phyloP scores from a whole-genome alignment of 1,284 basidiomycete genomes.

The Leccinum griseonigrum region DNA sequence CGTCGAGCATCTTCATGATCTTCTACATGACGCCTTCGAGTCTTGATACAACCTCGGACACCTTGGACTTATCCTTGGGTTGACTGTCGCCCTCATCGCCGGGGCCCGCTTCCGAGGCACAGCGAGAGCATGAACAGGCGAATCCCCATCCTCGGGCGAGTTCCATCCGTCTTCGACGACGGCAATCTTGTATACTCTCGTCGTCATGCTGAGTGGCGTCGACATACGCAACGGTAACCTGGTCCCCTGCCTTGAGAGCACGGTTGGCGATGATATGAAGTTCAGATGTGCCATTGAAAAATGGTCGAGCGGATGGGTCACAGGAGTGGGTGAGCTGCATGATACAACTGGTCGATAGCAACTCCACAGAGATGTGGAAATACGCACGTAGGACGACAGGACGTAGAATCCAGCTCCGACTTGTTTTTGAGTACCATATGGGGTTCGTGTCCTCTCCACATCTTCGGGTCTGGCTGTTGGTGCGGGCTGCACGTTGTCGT shows the following conservation, averaged over 20 bases:
- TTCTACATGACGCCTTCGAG: conserved; percentile 33
- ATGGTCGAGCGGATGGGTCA: conserved; percentile 57
- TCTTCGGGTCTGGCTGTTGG: conserved; percentile 58
- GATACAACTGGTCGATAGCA: neutral
- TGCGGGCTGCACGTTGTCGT: conserved; percentile 43
- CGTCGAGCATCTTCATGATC: neutral
- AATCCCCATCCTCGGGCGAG: conserved; percentile 80
- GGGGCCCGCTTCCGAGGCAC: conserved; percentile 49
- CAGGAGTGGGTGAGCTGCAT: conserved; percentile 66
- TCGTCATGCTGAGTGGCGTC: conserved; percentile 54
- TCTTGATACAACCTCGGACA: conserved; percentile 47
- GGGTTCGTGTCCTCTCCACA: conserved; percentile 68
- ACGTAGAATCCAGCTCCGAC: conserved; percentile 71
- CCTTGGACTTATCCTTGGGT: conserved; percentile 55
- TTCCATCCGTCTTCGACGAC: conserved; percentile 64
- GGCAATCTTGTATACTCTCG: conserved; percentile 53
- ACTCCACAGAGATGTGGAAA: neutral
- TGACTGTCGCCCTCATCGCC: conserved; percentile 40
- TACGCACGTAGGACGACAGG: conserved; percentile 68
- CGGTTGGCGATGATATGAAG: conserved; percentile 63
- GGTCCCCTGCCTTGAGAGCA: conserved; percentile 68
- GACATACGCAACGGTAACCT: conserved; percentile 71
- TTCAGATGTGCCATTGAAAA: conserved; percentile 64
- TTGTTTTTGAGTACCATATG: conserved; percentile 69
- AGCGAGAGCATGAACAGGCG: conserved; percentile 66